These are phyloP conservation scores for Zoysia pacifica DNA, from an alignment of 176 grass and related monocot species.

Conservation along the genomic window DNA sequence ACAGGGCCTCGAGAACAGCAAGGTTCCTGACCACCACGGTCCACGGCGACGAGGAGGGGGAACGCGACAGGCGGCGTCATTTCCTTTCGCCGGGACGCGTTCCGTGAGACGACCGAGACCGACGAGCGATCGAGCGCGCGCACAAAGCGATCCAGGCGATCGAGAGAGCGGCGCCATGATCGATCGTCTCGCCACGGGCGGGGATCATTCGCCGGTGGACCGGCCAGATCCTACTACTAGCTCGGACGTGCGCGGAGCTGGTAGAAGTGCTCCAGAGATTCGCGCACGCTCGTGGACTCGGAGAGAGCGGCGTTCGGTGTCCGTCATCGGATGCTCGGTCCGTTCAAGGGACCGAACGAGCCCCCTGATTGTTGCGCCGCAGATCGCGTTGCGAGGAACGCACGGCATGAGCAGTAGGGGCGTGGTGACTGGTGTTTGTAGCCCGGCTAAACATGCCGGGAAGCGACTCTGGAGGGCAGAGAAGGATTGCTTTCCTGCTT, in stretches of 20 bases:
- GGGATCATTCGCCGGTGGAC: slow-evolving; percentile 26
- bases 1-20: not conserved
- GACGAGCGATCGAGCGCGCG: not conserved
- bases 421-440: not conserved
- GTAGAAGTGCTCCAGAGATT: not conserved
- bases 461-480: not conserved
- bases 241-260: not conserved
- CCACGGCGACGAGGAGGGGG: too few species aligned
- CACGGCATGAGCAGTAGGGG: not conserved
- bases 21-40: not conserved
- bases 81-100: too few species aligned
- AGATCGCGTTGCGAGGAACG: not conserved
- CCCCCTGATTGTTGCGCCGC: not conserved
- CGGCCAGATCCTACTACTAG: not conserved
- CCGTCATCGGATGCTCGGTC: slow-evolving; percentile 16
- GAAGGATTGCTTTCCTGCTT: not conserved
- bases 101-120: not conserved
- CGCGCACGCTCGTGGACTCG: slow-evolving; percentile 24
- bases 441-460: not conserved
- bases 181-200: not conserved
- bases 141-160: not conserved
- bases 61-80: too few species aligned
- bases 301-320: not conserved
- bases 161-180: slow-evolving; percentile 12
- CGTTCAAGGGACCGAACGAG: not conserved